A percentile compares a stretch with the other conserved stretches of the same genome.
These are phyloP conservation scores for Metschnikowia dekortorum DNA, from an alignment of 805 yeast genomes.

Conservation along the genomic window DNA sequence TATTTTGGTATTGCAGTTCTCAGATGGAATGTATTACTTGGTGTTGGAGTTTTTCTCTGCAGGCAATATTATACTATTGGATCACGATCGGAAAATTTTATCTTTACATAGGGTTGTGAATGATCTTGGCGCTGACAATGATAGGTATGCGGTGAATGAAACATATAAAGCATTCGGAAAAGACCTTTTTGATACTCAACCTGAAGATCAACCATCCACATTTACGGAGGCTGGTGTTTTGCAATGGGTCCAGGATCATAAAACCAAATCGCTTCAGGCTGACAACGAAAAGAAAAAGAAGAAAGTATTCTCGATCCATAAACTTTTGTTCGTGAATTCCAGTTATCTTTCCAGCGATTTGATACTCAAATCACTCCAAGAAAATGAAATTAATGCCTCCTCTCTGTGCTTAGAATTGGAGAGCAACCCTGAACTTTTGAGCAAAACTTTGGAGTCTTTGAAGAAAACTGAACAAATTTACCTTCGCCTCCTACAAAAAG, in stretches of 20 bases:
- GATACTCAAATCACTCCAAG: conserved; percentile 53
- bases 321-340: conserved; percentile 60
- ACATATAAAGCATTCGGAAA: conserved; percentile 58
- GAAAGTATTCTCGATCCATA: conserved; percentile 60
- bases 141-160: conserved; percentile 70
- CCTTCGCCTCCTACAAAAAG: conserved; percentile 27
- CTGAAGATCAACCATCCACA: conserved; percentile 5
- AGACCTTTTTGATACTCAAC: conserved; percentile 34
- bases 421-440: conserved; percentile 24
- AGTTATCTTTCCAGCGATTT: conserved; percentile 78
- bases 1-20: conserved; percentile 76
- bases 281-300: conserved; percentile 23
- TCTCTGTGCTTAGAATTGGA: conserved; percentile 28
- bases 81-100: conserved; percentile 61
- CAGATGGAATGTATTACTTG: conserved; percentile 72
- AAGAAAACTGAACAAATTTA: conserved; percentile 45
- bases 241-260: conserved; percentile 39
- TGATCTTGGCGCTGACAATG: conserved; percentile 58
- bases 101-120: conserved; percentile 75
- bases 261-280: conserved; percentile 18
- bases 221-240: conserved; percentile 30
- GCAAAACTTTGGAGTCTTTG: conserved; percentile 38
- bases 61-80: conserved; percentile 80
- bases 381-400: conserved; percentile 46
- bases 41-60: conserved; percentile 94